Evolutionary conservation across 1,139 yeast genomes (phyloP).

Genomic region (Candida tropicalis): DNA sequence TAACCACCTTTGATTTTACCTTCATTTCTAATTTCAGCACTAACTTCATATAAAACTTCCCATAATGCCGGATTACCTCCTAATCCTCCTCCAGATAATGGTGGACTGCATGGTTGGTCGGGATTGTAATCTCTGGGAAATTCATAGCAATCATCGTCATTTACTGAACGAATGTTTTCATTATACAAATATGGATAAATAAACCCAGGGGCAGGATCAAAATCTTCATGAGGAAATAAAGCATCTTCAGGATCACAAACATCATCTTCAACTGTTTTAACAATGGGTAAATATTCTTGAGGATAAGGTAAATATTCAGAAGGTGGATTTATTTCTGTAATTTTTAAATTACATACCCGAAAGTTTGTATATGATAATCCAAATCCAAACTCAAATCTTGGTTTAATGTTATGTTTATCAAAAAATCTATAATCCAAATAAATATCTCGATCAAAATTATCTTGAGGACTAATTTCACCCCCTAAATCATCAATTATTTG

Average conservation of each 20-base stretch:
- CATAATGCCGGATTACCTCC: conserved; percentile 54
- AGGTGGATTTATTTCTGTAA: conserved; percentile 46
- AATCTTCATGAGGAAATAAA: conserved; percentile 56
- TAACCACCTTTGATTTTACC: conserved; percentile 55
- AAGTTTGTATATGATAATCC: conserved; percentile 62
- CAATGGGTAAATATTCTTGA: conserved; percentile 46
- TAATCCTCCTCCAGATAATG: conserved; percentile 58
- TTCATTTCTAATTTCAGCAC: conserved; percentile 50
- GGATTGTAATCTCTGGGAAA: conserved; percentile 57
- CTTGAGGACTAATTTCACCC: conserved; percentile 45
- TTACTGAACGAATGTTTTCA: conserved; percentile 44
- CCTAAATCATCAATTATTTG: conserved; percentile 46
- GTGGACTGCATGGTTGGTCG: conserved; percentile 39
- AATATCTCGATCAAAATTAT: conserved; percentile 50
- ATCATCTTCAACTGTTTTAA: conserved; percentile 45
- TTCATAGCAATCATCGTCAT: conserved; percentile 43
- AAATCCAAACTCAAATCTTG: conserved; percentile 63
- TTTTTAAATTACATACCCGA: conserved; percentile 39
- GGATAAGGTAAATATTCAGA: conserved; percentile 54
- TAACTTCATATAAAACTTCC: conserved; percentile 50
- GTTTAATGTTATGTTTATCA: conserved; percentile 57
- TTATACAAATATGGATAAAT: conserved; percentile 54
- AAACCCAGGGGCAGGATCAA: conserved; percentile 54
- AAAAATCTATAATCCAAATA: conserved; percentile 59
- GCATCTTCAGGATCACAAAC: conserved; percentile 60